phyloP scores from a whole-genome alignment of 306 rosid genomes.

The Begonia peltatifolia region DNA sequence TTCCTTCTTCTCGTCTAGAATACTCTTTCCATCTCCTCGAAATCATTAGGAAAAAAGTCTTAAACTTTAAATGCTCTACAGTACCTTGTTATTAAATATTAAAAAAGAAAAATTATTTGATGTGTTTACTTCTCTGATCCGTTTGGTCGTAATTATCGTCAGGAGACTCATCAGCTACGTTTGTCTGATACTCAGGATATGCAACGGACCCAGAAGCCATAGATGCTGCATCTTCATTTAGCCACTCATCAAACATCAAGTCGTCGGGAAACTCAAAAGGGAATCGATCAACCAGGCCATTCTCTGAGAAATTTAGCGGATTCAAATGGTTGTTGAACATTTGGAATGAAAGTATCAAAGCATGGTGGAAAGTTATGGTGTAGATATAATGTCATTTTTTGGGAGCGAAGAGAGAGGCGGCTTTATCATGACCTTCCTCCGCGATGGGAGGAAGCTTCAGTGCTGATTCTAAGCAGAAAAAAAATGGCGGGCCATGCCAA shows the following conservation, averaged over 20 bases:
- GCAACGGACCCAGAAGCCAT: conserved; percentile 14
- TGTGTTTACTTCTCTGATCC: conserved; percentile 32
- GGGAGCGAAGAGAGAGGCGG: conserved; percentile 16
- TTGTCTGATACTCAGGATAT: conserved; percentile 17
- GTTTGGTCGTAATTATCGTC: conserved; percentile 24
- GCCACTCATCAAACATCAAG: conserved; percentile 38
- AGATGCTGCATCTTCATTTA: conserved; percentile 14
- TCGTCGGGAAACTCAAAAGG: conserved; percentile 30
- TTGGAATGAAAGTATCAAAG: background rate
- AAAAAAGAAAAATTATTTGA: background rate
- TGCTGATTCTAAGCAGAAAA: conserved; percentile 11
- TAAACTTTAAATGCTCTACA: too few relatives aligned
- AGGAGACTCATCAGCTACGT: conserved; percentile 19
- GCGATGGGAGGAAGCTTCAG: conserved; percentile 52
- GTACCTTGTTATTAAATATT: too few relatives aligned
- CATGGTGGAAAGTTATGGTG: too few relatives aligned
- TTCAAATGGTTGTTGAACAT: conserved; percentile 35
- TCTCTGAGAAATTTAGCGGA: conserved; percentile 15
- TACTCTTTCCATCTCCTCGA: too few relatives aligned
- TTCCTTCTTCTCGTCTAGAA: conserved; percentile 18
- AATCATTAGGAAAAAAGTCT: background rate
- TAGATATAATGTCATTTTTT: too few relatives aligned
- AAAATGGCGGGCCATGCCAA: too few relatives aligned
- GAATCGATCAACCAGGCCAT: conserved; percentile 17
- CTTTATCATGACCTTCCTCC: conserved; percentile 6